Base-by-base conservation (phyloP, 768 basidiomycete genomes). In the Termitomyces heimii region DNA sequence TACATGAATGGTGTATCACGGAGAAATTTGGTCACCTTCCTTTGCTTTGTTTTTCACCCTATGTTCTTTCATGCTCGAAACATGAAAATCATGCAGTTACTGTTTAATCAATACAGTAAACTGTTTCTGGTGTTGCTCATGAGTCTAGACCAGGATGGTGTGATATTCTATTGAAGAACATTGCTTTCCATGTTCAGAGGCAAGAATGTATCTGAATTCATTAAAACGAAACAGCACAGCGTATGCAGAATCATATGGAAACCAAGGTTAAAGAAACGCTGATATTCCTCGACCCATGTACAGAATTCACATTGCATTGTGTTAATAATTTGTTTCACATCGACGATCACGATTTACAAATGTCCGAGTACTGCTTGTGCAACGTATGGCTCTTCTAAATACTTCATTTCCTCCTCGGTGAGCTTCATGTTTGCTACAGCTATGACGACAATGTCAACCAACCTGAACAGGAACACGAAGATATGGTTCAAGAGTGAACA, bases 401-500 rank as follows among this genome's bases (percentile, higher is more conserved):
- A 74, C 67, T 79, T 76, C 43, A 82, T 68, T 62, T 88, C 85
- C 20, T 85, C 84, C 0, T 74, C 71, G 0, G 79, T 77, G 46
- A 88, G 73, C 55, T 74, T 71, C 31, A 85, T 59, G 50, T 82
- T 61, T 13, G 81, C 71, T 5, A 71, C 80, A 10, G 67, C 79
- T 78, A 53, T 5, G 31, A 10, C 3, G 26, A 49, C 3, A 3
- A 26, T 12, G 14, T 57, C 6, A 54, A 31, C 18, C n/a, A 14
- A 20, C 3, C 8, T 9, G 8, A 28, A 18, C 16, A n/a, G 10
- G 6, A 32, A 32, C 31, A 50, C 13, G 5, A 18, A 32, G 14
- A 39, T 2, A 35, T 9, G 7, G 9, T 4, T 8, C 3, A 26
- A 45, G 13, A 16, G 7, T 16, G 16, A 10, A 8, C 26, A 3